phyloP scores from a whole-genome alignment of 2,329 filamentous ascomycete genomes.

The Clonostachys solani region DNA sequence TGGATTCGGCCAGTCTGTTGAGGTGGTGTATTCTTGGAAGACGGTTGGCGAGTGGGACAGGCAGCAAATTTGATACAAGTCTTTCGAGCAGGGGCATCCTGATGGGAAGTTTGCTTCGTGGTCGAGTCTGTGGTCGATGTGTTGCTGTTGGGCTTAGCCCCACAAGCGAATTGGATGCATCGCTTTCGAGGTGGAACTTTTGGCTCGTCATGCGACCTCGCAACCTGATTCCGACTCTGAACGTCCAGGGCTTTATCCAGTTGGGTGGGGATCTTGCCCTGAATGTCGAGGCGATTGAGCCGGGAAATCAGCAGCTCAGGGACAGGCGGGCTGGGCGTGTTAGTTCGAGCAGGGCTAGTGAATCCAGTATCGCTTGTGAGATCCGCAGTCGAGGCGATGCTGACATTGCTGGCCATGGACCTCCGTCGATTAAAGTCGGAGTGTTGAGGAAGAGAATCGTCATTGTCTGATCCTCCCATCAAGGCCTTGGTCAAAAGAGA shows the following conservation, averaged over 20 bases:
- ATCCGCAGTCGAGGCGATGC: constrained; percentile 79
- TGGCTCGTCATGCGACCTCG: too few species aligned
- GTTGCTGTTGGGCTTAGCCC: constrained; percentile 44
- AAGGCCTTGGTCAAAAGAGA: constrained; percentile 88
- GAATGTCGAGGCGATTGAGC: constrained; percentile 23
- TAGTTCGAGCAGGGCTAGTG: constrained; percentile 84
- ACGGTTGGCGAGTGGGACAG: constrained; percentile 53
- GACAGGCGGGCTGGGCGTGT: constrained; percentile 83
- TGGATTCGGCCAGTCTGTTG: constrained; percentile 8
- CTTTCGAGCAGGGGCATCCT: constrained; percentile 36
- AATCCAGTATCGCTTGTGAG: constrained; percentile 92
- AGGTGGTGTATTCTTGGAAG: constrained; percentile 32
- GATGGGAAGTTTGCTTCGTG: constrained; percentile 32
- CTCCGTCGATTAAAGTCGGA: constrained; percentile 37
- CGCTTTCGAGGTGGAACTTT: constrained; percentile 50
- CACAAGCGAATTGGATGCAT: constrained; percentile 90
- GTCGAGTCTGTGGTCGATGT: constrained; percentile 9
- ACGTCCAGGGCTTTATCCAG: neutral
- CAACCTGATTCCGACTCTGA: too few species aligned
- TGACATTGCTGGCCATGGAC: constrained; percentile 76
- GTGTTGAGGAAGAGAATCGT: constrained; percentile 29
- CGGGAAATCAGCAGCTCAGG: constrained; percentile 49
- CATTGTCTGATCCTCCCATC: constrained; percentile 60
- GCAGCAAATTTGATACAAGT: constrained; percentile 69
- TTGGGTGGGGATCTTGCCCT: constrained; percentile 12